These are phyloP conservation scores for Leptomonas seymouri DNA, from an alignment of 208 protist species.

Conservation along the genomic window DNA sequence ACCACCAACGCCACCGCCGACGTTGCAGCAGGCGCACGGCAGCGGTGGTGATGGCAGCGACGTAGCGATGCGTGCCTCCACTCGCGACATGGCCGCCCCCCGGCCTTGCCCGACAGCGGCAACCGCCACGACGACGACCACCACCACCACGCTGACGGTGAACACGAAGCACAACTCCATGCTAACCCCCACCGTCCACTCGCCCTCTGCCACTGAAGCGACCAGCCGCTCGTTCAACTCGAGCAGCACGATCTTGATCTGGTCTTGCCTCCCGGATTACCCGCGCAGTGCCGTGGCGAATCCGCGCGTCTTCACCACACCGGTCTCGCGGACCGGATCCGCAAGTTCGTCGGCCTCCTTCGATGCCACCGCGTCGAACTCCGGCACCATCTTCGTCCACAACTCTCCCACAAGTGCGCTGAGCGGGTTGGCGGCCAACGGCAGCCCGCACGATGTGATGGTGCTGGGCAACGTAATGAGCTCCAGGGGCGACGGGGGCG, in stretches of 20 bases:
- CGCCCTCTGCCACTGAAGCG: neutral
- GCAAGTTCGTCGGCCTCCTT: slow-evolving; percentile 9
- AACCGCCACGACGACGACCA: neutral
- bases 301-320: neutral
- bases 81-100: neutral
- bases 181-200: no score
- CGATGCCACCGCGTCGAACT: slow-evolving; percentile 15
- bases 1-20: neutral
- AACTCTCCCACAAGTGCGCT: slow-evolving; percentile 9
- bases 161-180: neutral
- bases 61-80: neutral
- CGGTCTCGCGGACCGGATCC: slow-evolving; percentile 1
- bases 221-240: neutral
- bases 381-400: slow-evolving; percentile 24
- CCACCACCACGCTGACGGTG: neutral
- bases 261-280: neutral
- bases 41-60: neutral
- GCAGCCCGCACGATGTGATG: slow-evolving; percentile 10
- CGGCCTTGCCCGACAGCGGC: neutral
- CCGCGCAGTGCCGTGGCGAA: neutral
- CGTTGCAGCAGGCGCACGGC: neutral
- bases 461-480: neutral
- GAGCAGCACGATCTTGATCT: neutral
- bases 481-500: slow-evolving; percentile 1
- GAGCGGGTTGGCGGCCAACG: neutral